These are phyloP conservation scores for Tolypocladium sp. DNA, from an alignment of 2,329 filamentous ascomycete genomes.

Conservation along the genomic window DNA sequence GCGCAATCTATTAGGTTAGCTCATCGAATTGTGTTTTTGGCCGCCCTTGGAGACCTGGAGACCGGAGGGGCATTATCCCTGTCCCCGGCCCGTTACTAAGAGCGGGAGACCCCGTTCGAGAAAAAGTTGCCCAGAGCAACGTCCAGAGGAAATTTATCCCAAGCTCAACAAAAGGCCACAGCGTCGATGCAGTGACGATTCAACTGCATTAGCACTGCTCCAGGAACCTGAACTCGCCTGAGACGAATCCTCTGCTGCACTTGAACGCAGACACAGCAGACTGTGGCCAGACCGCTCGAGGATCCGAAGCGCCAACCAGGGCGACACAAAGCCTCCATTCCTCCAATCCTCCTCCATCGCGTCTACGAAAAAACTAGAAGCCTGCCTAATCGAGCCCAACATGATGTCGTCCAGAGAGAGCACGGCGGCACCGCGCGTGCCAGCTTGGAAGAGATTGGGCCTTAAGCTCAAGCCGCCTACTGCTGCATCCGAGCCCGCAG, in stretches of 20 bases:
- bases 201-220: neutral
- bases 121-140: neutral
- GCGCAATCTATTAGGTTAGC: neutral
- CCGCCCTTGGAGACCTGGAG: neutral
- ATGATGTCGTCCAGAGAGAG: constrained; percentile 34
- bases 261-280: neutral
- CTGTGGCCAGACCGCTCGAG: neutral
- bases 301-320: neutral
- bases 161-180: neutral
- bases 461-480: constrained; percentile 46
- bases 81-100: neutral
- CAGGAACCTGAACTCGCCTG: neutral
- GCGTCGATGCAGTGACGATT: neutral
- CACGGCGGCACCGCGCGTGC: constrained; percentile 37
- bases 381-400: constrained; percentile 13
- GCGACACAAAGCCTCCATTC: neutral
- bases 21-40: neutral
- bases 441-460: constrained; percentile 55
- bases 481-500: constrained; percentile 20
- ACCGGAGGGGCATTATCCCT: neutral
- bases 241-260: neutral
- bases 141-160: neutral
- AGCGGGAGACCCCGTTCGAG: neutral
- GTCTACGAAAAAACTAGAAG: constrained; percentile 6
- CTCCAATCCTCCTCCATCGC: neutral